These are phyloP conservation scores for Cucurbita argyrosperma DNA, from an alignment of 306 rosid genomes.

Conservation along the genomic window DNA sequence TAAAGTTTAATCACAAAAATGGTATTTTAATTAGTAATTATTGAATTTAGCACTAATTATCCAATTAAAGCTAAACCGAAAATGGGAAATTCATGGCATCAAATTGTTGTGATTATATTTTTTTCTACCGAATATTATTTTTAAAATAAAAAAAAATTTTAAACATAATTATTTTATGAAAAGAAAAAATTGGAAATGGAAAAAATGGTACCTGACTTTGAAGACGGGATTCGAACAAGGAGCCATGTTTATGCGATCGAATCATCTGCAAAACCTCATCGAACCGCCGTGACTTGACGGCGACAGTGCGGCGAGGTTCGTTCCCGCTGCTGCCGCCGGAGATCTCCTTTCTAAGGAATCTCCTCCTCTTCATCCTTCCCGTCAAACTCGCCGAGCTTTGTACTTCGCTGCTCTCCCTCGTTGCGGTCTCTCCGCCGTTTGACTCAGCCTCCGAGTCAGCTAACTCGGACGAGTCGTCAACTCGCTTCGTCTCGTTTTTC, in stretches of 20 bases:
- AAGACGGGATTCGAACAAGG: constrained; percentile 60
- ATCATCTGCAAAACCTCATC: constrained; percentile 33
- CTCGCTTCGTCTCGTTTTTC: constrained; percentile 24
- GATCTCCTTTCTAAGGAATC: constrained; percentile 25
- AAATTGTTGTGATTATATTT: not conserved
- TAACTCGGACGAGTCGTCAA: constrained; percentile 39
- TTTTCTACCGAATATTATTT: not conserved
- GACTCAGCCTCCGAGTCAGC: constrained; percentile 48
- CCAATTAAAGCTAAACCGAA: not conserved
- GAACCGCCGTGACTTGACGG: constrained; percentile 46
- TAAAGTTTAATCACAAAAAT: too few relatives aligned
- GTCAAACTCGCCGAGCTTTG: constrained; percentile 77
- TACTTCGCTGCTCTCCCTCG: constrained; percentile 62
- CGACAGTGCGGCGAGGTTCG: constrained; percentile 5
- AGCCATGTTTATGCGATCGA: constrained; percentile 36
- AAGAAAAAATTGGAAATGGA: not conserved
- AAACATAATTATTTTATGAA: not conserved
- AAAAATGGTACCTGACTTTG: constrained; percentile 45
- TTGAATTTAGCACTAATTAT: not conserved
- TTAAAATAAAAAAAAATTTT: not conserved
- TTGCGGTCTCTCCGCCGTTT: constrained; percentile 24
- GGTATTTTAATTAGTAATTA: not conserved
- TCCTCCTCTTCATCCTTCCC: constrained; percentile 18
- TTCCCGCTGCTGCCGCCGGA: constrained; percentile 12
- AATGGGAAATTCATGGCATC: not conserved